A percentile compares a stretch with the other conserved stretches of the same genome.
Conservation (phyloP, 805 yeast genomes). For the Diddensiella santjacobensis region DNA sequence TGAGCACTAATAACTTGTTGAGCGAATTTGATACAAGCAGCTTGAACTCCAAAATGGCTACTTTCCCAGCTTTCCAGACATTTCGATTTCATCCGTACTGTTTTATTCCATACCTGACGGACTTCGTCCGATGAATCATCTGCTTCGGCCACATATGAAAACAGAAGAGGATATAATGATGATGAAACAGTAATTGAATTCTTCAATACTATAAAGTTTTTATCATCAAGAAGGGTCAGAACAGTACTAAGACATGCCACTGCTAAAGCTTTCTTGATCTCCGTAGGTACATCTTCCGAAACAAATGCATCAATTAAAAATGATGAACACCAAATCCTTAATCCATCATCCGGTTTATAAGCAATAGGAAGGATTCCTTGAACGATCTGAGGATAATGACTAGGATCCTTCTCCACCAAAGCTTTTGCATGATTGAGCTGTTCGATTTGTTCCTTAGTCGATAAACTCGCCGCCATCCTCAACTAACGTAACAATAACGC, state of each 20-base stretch:
- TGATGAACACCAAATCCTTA: conserved; percentile 36
- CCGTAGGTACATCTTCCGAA: conserved; percentile 23
- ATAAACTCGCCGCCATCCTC: not conserved
- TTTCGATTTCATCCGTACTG: conserved; percentile 52
- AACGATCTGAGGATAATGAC: conserved; percentile 35
- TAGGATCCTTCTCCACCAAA: conserved; percentile 34
- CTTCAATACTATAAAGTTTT: conserved; percentile 31
- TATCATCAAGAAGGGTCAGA: conserved; percentile 25
- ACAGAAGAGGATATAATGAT: conserved; percentile 44
- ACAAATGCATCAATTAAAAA: conserved; percentile 38
- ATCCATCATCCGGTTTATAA: conserved; percentile 30
- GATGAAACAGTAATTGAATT: conserved; percentile 41
- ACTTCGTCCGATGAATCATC: conserved; percentile 36
- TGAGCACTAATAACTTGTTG: conserved; percentile 56
- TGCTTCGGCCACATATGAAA: conserved; percentile 40
- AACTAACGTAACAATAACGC: too few relatives aligned
- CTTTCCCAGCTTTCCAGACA: conserved; percentile 59
- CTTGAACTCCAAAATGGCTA: conserved; percentile 46
- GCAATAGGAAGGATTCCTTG: conserved; percentile 37
- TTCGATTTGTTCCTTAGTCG: conserved; percentile 28
- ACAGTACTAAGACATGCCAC: conserved; percentile 30
- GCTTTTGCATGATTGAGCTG: conserved; percentile 36
- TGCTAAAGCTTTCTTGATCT: conserved; percentile 27
- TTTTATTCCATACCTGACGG: conserved; percentile 47
- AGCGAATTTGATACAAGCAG: conserved; percentile 72